Base-by-base conservation (phyloP, 2,329 filamentous ascomycete species). In the Phyllosticta citrichinensis region DNA sequence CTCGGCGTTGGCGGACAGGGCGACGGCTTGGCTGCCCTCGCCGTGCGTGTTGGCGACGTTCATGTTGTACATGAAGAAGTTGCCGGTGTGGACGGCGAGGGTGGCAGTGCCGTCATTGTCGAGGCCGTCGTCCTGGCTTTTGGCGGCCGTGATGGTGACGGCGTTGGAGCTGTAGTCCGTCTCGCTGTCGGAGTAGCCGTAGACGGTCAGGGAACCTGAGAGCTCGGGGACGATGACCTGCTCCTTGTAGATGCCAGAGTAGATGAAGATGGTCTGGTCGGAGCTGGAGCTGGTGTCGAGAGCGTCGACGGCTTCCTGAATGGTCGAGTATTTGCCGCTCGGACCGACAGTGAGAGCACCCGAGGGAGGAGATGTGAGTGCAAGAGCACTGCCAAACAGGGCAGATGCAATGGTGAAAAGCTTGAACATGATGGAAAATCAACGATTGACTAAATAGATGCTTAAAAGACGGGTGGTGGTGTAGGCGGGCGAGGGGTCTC, bases 11-110 rank as follows among this genome's bases (percentile, higher is more conserved):
- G 81, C 79, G 51, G 76, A 77, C 5, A 84, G 64, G 0, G 81
- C 81, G 52, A 83, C 72, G 8, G 77, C 80, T 65, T 82, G 65
- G 1, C 47, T 47, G 10, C 65, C 66, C 5, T 59, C n/a, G 20
- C 68, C 68, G 55, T 64, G 65, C 1, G 65, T 66, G 58, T 83
- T 83, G 56, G 75, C 77, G 3, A 82, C 73, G 66, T 83, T 81
- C 64, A 86, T 71, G 62, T 86, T 86, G 71, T 86, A 86, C 10
- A 85, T 66, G 63, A 78, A 79, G 58, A 85, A 78, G 63, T 80
- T 76, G 1, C 68, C 68, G 0, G 79, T 76, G 66, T 70, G 71
- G 9, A 74, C 72, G 30, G 77, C 73, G 5, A 80, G 67, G 0
- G 78, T 81, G 5, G 69, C 73, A 11, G 77, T 83, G 59, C 70